Conservation (phyloP, 129 eudicot genomes). For the Pulicaria dysenterica region DNA sequence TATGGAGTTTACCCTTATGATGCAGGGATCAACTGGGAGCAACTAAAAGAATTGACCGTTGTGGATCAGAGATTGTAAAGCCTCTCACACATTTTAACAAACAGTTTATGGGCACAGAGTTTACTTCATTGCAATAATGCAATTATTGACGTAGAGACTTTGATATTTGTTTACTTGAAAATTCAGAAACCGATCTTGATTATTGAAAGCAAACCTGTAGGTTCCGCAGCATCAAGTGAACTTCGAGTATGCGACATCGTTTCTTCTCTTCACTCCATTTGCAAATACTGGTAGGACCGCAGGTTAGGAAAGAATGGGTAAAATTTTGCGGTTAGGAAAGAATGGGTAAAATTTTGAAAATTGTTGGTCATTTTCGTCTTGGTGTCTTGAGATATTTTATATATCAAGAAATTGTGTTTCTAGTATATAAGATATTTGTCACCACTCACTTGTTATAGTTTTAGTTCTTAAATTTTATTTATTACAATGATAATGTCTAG, state of each 20-base stretch:
- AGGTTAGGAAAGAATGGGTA: too few relatives aligned
- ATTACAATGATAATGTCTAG: too few relatives aligned
- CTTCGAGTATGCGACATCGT: background rate
- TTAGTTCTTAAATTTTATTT: too few relatives aligned
- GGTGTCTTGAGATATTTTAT: too few relatives aligned
- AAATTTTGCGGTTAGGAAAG: too few relatives aligned
- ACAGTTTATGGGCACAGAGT: slow-evolving; percentile 2
- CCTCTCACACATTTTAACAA: slow-evolving; percentile 1
- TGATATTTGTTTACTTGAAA: background rate
- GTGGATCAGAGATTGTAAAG: background rate
- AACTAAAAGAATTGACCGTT: background rate
- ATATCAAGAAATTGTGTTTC: too few relatives aligned
- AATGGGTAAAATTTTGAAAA: too few relatives aligned
- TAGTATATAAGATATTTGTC: too few relatives aligned
- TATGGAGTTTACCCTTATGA: too few relatives aligned
- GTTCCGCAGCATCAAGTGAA: background rate
- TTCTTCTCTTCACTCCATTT: background rate
- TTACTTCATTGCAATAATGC: background rate
- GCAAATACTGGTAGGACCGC: too few relatives aligned
- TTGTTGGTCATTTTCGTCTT: too few relatives aligned
- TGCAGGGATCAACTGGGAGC: background rate
- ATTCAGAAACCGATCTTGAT: background rate
- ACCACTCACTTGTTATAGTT: too few relatives aligned
- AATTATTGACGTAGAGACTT: background rate
- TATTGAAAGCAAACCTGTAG: background rate